phyloP scores from a whole-genome alignment of 2,329 filamentous ascomycete species.

The Pseudopithomyces maydicus region DNA sequence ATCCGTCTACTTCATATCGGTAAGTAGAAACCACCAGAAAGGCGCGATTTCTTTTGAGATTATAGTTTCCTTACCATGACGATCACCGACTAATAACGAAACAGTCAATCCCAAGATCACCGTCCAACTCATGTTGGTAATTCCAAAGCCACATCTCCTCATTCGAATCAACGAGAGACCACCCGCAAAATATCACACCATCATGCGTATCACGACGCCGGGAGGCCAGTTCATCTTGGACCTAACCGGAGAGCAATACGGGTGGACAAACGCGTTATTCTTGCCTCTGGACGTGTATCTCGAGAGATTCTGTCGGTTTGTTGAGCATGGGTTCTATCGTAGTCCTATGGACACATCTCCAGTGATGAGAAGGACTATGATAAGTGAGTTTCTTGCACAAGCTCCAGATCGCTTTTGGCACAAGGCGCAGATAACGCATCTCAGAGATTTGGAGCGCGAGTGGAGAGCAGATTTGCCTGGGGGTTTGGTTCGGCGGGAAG shows the following conservation, averaged over 20 bases:
- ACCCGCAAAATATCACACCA: neutral
- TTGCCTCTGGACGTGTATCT: neutral
- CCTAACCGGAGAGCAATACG: slow-evolving; percentile 3
- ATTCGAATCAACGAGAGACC: neutral
- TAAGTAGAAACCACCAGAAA: neutral
- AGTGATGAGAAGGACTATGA: too few relatives aligned
- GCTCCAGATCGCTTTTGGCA: neutral
- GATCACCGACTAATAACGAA: neutral
- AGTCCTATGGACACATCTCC: too few relatives aligned
- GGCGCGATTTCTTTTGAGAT: too few relatives aligned
- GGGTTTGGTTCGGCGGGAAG: neutral
- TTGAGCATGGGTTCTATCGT: neutral
- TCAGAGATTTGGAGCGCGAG: neutral
- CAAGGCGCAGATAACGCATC: neutral
- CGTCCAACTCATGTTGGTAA: neutral
- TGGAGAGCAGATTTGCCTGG: neutral
- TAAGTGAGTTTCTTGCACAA: too few relatives aligned
- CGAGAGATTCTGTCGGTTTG: neutral
- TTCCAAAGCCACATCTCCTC: neutral
- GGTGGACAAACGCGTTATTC: neutral
- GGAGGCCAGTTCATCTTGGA: neutral
- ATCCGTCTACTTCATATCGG: neutral
- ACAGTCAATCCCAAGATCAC: neutral
- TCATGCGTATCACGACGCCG: neutral
- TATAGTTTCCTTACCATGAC: too few relatives aligned